Evolutionary conservation across 768 basidiomycete genomes (phyloP), one percentile per base, ranked within the genome.

Genomic region (Pluteus cervinus): DNA sequence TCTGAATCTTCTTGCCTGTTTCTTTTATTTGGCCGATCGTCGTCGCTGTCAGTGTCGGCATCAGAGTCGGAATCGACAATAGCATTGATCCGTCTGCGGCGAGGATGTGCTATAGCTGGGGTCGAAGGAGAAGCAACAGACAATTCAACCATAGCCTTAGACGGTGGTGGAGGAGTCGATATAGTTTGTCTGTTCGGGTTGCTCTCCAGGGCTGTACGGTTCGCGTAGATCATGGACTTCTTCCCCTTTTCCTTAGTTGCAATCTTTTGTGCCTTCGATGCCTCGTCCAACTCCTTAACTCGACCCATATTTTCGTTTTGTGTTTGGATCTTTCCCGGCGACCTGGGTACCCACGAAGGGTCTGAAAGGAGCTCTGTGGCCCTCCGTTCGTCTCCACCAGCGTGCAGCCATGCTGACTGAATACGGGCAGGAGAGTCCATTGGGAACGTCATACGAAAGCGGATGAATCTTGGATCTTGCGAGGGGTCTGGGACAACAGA

Each of bases 191-290:
- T n/a, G n/a, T n/a, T n/a, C 18, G 61, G 61, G 37, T 61, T 73
- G 33, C 57, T 60, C 39, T 75, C 74, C 24, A 81, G 61, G 20
- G 61, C 58, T 25, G 68, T 57, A 39, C 82, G 73, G 45, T 81
- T 82, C 28, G 81, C 79, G 47, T 88, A 88, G 34, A 89, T 89
- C 55, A 78, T 70, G n/a, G 86, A 88, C 51, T 76, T 81, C 57
- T 83, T 87, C 15, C 79, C 84, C 57, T 85, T 80, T 60, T 86
- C 84, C 52, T 69, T 79, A 41, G 67, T 68, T 23, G 81, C 78
- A 14, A 70, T 74, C 42, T 80, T 70, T 44, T 68, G 75, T 2
- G 80, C 82, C 47, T 76, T 78, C 26, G 66, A 71, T n/a, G 79
- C 82, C 44, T 86, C 81, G 25, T 86, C 83, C 17, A 86, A 54